Base-by-base conservation (phyloP, 139 green algal genomes). In the Choricystis sp. region DNA sequence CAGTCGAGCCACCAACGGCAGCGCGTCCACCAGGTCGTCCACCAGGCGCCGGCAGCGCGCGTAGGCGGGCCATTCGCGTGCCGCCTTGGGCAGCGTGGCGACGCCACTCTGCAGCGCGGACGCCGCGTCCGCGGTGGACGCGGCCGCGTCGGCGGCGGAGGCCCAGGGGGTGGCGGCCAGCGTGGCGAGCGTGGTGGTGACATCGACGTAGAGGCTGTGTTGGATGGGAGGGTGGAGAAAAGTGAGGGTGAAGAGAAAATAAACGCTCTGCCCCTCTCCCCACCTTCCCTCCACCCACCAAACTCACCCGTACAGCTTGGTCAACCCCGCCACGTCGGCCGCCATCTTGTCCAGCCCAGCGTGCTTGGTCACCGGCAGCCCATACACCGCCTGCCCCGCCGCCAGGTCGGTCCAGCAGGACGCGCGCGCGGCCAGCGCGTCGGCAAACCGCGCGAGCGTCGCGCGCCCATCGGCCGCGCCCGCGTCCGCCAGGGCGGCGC, bases 311-410 rank as follows among this genome's bases (percentile, higher is more conserved):
- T 95, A 95, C 23, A 92, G 76, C 60, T 78, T 72, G 75, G 89
- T 79, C 29, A 92, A 75, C 76, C 85, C 85, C 27, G 25, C 25
- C 24, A 93, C 77, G 74, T 96, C 85, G 68, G 89, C 84, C 74
- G 95, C 79, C 1, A 83, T 95, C 66, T 85, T 74, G 75, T 92
- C 83, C 63, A 97, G 81, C 73, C 91, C 89, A 2, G 85, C 82
- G 68, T 92, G 94, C 65, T 80, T 69, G 3, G 89, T 95, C 14
- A 94, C 78, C 14, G 77, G 73, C 57, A 96, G 78, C 19, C 90
- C 90, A 77, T 96, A 97, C 49, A 97, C 80, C 77, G 93, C 85
- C 76, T 97, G 87, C 19, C 89, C 90, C 29, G 57, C 77, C 28
- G 55, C 74, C 74, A 90, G 94, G 77, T 83, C 88, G 67, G 89